phyloP scores from a whole-genome alignment of 1,284 basidiomycete species.

The Acaromyces ingoldii region DNA sequence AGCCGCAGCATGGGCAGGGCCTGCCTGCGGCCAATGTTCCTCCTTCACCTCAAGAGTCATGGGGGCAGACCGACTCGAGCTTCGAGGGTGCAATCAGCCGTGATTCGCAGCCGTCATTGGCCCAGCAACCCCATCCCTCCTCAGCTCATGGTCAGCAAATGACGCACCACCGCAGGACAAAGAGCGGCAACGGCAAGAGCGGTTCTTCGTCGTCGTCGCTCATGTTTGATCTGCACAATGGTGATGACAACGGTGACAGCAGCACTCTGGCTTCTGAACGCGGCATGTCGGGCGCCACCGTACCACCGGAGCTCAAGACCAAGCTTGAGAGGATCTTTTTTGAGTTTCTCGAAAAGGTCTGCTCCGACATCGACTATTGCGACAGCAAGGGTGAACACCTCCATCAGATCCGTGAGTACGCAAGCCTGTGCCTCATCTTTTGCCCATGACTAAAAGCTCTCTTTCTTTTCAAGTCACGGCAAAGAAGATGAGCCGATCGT shows the following conservation, averaged over 20 bases:
- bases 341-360: constrained; percentile 78
- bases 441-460: background rate
- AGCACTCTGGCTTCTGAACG: constrained; percentile 5
- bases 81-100: no score
- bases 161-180: no score
- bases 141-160: no score
- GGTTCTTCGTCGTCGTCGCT: no score
- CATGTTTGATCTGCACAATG: no score
- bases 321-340: constrained; percentile 88
- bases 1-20: background rate
- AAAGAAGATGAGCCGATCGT: constrained; percentile 23
- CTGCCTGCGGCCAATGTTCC: no score
- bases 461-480: constrained; percentile 1
- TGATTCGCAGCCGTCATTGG: no score
- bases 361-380: constrained; percentile 85
- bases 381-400: constrained; percentile 94
- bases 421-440: background rate
- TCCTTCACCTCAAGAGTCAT: no score
- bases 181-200: no score
- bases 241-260: no score
- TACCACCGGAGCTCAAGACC: constrained; percentile 62
- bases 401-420: constrained; percentile 69
- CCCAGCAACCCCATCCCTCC: no score
- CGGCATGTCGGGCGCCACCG: constrained; percentile 6
- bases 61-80: no score